Conservation (phyloP, 1,284 basidiomycete genomes). For the Apiotrichum domesticum region DNA sequence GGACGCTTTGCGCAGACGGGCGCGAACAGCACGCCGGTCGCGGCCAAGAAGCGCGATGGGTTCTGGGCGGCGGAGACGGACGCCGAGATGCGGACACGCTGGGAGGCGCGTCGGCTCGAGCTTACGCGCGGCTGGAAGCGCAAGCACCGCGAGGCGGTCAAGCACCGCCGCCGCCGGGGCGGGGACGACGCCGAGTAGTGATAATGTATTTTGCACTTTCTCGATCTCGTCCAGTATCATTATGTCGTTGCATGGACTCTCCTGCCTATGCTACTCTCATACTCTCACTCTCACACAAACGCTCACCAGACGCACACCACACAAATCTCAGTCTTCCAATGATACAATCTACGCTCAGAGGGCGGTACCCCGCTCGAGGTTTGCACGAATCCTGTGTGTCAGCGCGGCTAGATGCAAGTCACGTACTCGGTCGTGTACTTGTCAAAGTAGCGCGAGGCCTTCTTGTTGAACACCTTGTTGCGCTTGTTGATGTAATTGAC, state of each 20-base stretch:
- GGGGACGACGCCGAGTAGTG: slow-evolving; percentile 41
- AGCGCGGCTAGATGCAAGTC: not conserved
- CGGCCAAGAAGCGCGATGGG: slow-evolving; percentile 35
- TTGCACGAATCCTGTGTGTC: slow-evolving; percentile 63
- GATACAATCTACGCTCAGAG: slow-evolving; percentile 50
- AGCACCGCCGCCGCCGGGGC: slow-evolving; percentile 57
- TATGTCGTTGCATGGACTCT: too few species aligned
- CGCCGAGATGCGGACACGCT: slow-evolving; percentile 57
- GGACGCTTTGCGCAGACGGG: not conserved
- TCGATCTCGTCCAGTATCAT: too few species aligned
- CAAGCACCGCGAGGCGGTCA: slow-evolving; percentile 68
- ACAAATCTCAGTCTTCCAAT: not conserved
- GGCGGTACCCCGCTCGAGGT: slow-evolving; percentile 91
- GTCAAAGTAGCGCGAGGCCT: slow-evolving; percentile 96
- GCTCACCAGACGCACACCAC: too few species aligned
- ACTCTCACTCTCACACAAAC: too few species aligned
- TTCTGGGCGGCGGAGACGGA: slow-evolving; percentile 32
- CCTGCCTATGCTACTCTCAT: too few species aligned
- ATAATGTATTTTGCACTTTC: not conserved
- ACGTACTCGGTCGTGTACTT: slow-evolving; percentile 80
- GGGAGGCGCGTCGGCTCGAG: slow-evolving; percentile 64
- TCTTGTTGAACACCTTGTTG: slow-evolving; percentile 98
- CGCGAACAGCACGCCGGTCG: not conserved
- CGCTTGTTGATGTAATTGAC: slow-evolving; percentile 99
- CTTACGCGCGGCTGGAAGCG: slow-evolving; percentile 76